Evolutionary conservation across 768 basidiomycete species (phyloP).

Genomic region (Erythrobasidium yunnanense): DNA sequence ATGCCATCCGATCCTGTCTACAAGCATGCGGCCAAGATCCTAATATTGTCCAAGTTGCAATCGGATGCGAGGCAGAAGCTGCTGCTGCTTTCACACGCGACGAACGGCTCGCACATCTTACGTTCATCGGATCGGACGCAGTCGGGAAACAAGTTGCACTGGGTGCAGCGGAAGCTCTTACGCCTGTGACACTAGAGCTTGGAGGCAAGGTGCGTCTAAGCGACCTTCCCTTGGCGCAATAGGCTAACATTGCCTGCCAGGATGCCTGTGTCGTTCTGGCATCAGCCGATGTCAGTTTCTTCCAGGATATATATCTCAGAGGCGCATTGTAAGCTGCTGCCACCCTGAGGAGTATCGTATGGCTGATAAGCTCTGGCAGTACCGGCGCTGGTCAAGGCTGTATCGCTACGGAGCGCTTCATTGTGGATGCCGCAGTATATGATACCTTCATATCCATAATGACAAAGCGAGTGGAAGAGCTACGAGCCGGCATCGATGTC

Average conservation of each 20-base stretch:
- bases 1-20: constrained; percentile 66
- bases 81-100: constrained; percentile 65
- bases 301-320: constrained; percentile 73
- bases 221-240: neutral
- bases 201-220: constrained; percentile 45
- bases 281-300: constrained; percentile 67
- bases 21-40: constrained; percentile 66
- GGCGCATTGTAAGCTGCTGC: constrained; percentile 65
- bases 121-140: constrained; percentile 48
- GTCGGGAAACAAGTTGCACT: constrained; percentile 55
- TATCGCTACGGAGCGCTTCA: constrained; percentile 86
- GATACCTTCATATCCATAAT: constrained; percentile 62
- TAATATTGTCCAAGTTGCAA: constrained; percentile 67
- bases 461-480: constrained; percentile 22
- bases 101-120: constrained; percentile 82
- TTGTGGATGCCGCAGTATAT: constrained; percentile 70
- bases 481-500: constrained; percentile 48
- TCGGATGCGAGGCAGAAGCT: constrained; percentile 26
- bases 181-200: constrained; percentile 83
- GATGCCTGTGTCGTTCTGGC: constrained; percentile 86
- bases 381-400: constrained; percentile 93
- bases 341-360: neutral
- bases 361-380: constrained; percentile 43
- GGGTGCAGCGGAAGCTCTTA: constrained; percentile 74
- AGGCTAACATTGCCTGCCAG: constrained; percentile 51